A percentile compares a stretch with the other conserved stretches of the same genome.
Evolutionary conservation across 2,329 filamentous ascomycete species (phyloP).

Genomic region (Stromatinia cepivora): DNA sequence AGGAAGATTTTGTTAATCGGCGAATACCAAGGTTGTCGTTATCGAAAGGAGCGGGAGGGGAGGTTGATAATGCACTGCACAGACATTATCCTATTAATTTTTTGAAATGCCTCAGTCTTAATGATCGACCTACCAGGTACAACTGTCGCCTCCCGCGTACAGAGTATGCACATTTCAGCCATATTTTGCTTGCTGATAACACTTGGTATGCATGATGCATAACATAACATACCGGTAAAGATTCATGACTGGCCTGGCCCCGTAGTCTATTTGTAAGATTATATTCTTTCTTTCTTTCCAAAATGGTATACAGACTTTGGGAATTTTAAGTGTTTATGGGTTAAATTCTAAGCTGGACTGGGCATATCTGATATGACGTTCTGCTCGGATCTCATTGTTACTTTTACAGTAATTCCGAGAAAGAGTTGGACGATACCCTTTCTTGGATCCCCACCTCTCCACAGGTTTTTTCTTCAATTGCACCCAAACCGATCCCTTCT

Average conservation of each 20-base stretch:
- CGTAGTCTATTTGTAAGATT: neutral
- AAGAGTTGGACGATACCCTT: neutral
- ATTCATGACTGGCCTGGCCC: neutral
- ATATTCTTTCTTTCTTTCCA: too few species aligned
- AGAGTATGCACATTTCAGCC: neutral
- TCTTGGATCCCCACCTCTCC: neutral
- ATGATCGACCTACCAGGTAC: neutral
- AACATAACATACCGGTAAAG: neutral
- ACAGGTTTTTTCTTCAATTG: neutral
- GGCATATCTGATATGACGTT: too few species aligned
- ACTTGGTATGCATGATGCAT: neutral
- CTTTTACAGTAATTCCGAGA: too few species aligned
- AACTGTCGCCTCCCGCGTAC: neutral
- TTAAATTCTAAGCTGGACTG: too few species aligned
- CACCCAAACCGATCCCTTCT: neutral
- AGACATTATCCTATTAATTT: neutral
- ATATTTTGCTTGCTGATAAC: neutral
- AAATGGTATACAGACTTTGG: too few species aligned
- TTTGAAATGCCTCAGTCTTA: neutral
- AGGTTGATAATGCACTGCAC: constrained; percentile 4
- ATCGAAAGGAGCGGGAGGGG: neutral
- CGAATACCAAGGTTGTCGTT: constrained; percentile 1
- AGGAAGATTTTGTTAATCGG: neutral
- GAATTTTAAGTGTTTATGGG: too few species aligned
- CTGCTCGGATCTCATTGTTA: too few species aligned